These are phyloP conservation scores for Pyrrhoderma lamaoense DNA, from an alignment of 1,284 basidiomycete genomes.

Conservation along the genomic window DNA sequence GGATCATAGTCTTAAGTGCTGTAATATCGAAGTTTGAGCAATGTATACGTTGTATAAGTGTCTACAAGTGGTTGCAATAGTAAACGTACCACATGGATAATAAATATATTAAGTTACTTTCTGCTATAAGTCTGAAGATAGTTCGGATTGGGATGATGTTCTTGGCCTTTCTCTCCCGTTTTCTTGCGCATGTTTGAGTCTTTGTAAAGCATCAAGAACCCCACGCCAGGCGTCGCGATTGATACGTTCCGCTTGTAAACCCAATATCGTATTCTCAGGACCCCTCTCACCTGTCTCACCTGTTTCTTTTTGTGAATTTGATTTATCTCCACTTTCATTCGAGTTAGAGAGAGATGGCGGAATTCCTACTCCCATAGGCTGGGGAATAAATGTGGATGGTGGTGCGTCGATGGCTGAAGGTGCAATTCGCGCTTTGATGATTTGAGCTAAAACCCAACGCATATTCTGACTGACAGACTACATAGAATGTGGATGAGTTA, in stretches of 20 bases:
- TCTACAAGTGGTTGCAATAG: background rate
- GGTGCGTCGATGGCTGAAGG: slow-evolving; percentile 76
- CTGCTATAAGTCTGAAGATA: no score
- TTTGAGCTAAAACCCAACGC: slow-evolving; percentile 70
- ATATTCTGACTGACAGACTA: slow-evolving; percentile 68
- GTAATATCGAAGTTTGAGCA: background rate
- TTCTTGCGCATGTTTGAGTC: slow-evolving; percentile 44
- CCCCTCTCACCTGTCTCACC: slow-evolving; percentile 20
- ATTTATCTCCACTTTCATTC: background rate
- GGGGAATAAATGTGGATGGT: slow-evolving; percentile 59
- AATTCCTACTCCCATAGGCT: slow-evolving; percentile 68
- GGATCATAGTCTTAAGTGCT: background rate
- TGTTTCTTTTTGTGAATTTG: slow-evolving; percentile 22
- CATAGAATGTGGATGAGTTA: slow-evolving; percentile 2
- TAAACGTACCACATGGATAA: background rate
- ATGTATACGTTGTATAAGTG: background rate
- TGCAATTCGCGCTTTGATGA: slow-evolving; percentile 74
- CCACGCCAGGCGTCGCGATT: slow-evolving; percentile 72
- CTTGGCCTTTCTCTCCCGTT: slow-evolving; percentile 24
- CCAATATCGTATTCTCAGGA: slow-evolving; percentile 34
- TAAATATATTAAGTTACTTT: background rate
- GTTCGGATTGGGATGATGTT: no score
- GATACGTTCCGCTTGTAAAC: slow-evolving; percentile 69
- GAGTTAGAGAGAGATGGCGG: slow-evolving; percentile 30
- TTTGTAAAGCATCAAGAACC: slow-evolving; percentile 55